phyloP scores from a whole-genome alignment of 345 rosid species.

The Diplotaxis tenuifolia region DNA sequence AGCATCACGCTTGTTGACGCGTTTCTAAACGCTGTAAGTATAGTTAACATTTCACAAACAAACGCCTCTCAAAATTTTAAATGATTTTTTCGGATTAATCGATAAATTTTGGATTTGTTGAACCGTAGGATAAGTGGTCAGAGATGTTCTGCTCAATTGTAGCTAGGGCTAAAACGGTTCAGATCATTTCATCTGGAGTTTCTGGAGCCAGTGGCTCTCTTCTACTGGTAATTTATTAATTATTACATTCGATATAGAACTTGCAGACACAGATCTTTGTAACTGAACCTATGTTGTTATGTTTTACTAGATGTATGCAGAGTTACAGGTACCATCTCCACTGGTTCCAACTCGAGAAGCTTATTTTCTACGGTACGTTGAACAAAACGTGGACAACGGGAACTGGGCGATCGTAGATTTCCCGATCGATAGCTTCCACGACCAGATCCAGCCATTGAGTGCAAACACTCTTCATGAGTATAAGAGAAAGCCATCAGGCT shows the following conservation, averaged over 20 bases:
- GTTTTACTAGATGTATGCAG: constrained; percentile 73
- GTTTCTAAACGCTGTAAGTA: constrained; percentile 73
- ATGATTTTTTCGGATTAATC: neutral
- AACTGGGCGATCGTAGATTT: constrained; percentile 85
- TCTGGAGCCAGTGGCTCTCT: constrained; percentile 78
- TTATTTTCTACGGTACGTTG: constrained; percentile 78
- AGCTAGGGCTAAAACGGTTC: constrained; percentile 80
- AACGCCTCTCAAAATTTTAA: neutral
- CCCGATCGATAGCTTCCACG: constrained; percentile 63
- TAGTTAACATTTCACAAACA: neutral
- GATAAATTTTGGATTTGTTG: neutral
- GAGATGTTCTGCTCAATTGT: constrained; percentile 88
- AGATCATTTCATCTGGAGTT: constrained; percentile 58
- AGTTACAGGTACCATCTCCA: constrained; percentile 78
- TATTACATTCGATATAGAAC: neutral
- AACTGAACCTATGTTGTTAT: neutral
- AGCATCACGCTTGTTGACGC: constrained; percentile 78
- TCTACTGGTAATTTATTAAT: constrained; percentile 58
- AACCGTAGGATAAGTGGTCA: constrained; percentile 71
- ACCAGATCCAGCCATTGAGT: constrained; percentile 21
- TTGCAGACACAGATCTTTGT: neutral
- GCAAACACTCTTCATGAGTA: constrained; percentile 45
- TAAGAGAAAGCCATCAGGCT: constrained; percentile 78
- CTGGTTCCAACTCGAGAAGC: constrained; percentile 78
- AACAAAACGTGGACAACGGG: constrained; percentile 64